These are phyloP conservation scores for Dictyostelium discoideum DNA, from an alignment of 78 protist genomes.

Conservation along the genomic window dicty_2.7 NC_007091.3:1946001-1946500, in stretches of 20 bases:
- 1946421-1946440: constrained; percentile 43
- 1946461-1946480: constrained; percentile 51
- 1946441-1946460: constrained; percentile 38
- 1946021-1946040: too few relatives aligned
- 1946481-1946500: constrained; percentile 57
- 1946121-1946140: constrained; percentile 66
- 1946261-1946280: constrained; percentile 66
- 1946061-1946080: neutral
- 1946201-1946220: constrained; percentile 63
- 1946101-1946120: constrained; percentile 48
- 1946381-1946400: constrained; percentile 51
- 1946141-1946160: constrained; percentile 70
- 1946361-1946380: constrained; percentile 51
- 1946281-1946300: constrained; percentile 54
- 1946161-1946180: constrained; percentile 73
- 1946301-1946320: constrained; percentile 59
- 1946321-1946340: constrained; percentile 41
- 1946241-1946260: constrained; percentile 78
- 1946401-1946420: constrained; percentile 75
- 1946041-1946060: neutral
- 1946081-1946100: constrained; percentile 9
- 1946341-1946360: constrained; percentile 59
- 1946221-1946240: constrained; percentile 27
- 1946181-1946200: constrained; percentile 77
- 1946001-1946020: neutral